Evolutionary conservation across 345 rosid species (phyloP).

Genomic region (Erodium maritimum): DNA sequence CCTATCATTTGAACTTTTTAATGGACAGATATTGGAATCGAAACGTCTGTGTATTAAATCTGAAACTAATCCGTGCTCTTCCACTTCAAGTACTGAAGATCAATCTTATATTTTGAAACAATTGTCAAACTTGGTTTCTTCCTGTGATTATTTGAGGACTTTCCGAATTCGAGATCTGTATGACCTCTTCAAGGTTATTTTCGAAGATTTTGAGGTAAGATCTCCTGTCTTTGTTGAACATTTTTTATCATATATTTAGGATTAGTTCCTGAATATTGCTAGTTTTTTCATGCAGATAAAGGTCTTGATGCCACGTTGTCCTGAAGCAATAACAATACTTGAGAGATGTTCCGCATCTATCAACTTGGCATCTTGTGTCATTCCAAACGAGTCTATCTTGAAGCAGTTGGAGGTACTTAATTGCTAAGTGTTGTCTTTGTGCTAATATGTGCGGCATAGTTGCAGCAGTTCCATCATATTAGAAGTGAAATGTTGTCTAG

Average conservation of each 20-base stretch:
- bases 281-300: slow-evolving; percentile 39
- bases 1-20: slow-evolving; percentile 10
- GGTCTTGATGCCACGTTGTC: slow-evolving; percentile 26
- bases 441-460: background rate
- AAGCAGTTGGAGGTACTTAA: slow-evolving; percentile 69
- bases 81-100: slow-evolving; percentile 23
- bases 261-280: slow-evolving; percentile 11
- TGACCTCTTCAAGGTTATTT: slow-evolving; percentile 41
- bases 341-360: slow-evolving; percentile 45
- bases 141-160: slow-evolving; percentile 14
- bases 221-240: slow-evolving; percentile 7
- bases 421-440: background rate
- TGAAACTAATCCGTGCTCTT: slow-evolving; percentile 21
- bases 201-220: slow-evolving; percentile 49
- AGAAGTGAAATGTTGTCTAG: too few relatives aligned
- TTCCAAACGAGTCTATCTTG: slow-evolving; percentile 50
- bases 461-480: background rate
- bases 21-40: slow-evolving; percentile 43
- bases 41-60: slow-evolving; percentile 32
- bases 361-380: slow-evolving; percentile 38
- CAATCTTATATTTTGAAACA: slow-evolving; percentile 14
- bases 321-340: slow-evolving; percentile 29
- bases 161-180: slow-evolving; percentile 41
- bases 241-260: slow-evolving; percentile 1
- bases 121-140: slow-evolving; percentile 19